These are phyloP conservation scores for Boletus hoseneyae DNA, from an alignment of 1,284 basidiomycete genomes.

Conservation along the genomic window DNA sequence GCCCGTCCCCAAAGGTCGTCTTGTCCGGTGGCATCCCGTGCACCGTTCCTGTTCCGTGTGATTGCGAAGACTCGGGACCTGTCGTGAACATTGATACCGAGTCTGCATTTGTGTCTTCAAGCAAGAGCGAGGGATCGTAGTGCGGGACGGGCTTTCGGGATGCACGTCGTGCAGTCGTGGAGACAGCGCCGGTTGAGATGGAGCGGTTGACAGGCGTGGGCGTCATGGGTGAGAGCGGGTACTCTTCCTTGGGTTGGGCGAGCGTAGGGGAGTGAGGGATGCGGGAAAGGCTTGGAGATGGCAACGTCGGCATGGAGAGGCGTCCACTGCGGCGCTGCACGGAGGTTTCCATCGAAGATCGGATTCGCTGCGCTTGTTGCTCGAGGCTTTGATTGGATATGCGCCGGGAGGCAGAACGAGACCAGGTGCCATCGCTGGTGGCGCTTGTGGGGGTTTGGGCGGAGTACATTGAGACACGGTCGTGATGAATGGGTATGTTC, in stretches of 20 bases:
- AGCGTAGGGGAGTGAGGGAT: slow-evolving; percentile 12
- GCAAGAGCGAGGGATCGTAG: slow-evolving; percentile 34
- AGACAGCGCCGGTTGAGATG: slow-evolving; percentile 19
- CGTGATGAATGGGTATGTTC: slow-evolving; percentile 17
- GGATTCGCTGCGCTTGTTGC: slow-evolving; percentile 30
- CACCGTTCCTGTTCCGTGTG: slow-evolving; percentile 21
- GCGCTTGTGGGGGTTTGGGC: slow-evolving; percentile 10
- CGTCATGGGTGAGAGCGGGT: slow-evolving; percentile 21
- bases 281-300: slow-evolving; percentile 18
- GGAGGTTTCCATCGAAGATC: slow-evolving; percentile 32
- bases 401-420: slow-evolving; percentile 13
- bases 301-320: slow-evolving; percentile 29
- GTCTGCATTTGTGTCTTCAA: slow-evolving; percentile 21
- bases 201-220: slow-evolving; percentile 24
- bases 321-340: slow-evolving; percentile 26
- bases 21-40: slow-evolving; percentile 23
- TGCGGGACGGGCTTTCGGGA: slow-evolving; percentile 45
- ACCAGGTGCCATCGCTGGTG: slow-evolving; percentile 7
- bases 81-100: slow-evolving; percentile 22
- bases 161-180: slow-evolving; percentile 26
- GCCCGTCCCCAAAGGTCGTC: slow-evolving; percentile 23
- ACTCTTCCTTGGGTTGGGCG: slow-evolving; percentile 21
- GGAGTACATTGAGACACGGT: slow-evolving; percentile 22
- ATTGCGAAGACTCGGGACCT: slow-evolving; percentile 30
- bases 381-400: slow-evolving; percentile 22